Conservation (phyloP, 176 grass and related monocot genomes). For the Puccinellia tenuiflora region DNA sequence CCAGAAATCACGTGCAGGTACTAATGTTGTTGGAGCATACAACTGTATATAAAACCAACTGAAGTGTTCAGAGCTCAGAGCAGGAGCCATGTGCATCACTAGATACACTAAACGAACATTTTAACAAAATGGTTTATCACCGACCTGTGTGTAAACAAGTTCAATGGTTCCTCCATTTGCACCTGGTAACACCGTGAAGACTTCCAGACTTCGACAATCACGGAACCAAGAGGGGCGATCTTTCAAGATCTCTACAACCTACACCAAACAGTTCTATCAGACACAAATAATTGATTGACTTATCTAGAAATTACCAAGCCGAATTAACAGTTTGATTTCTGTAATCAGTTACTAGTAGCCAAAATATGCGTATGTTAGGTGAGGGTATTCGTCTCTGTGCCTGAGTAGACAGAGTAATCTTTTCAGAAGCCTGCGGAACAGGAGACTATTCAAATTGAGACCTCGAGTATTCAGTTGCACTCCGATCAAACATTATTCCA, state of each 20-base stretch:
- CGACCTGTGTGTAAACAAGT: slow-evolving; percentile 91
- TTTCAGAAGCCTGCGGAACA: not conserved
- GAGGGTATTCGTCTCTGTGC: not conserved
- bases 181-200: slow-evolving; percentile 77
- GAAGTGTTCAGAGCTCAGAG: not conserved
- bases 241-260: slow-evolving; percentile 95
- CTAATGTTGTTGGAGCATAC: slow-evolving; percentile 98
- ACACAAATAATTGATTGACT: not conserved
- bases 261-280: slow-evolving; percentile 26
- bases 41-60: slow-evolving; percentile 35
- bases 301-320: not conserved
- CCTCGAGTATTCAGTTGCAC: not conserved
- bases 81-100: not conserved
- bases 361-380: not conserved
- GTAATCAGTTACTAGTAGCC: not conserved
- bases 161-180: slow-evolving; percentile 95
- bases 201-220: slow-evolving; percentile 90
- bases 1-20: slow-evolving; percentile 97
- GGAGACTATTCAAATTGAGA: not conserved
- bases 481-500: not conserved
- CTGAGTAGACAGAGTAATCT: not conserved
- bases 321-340: not conserved
- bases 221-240: slow-evolving; percentile 86
- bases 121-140: not conserved
- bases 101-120: not conserved